A percentile compares a stretch with the other conserved stretches of the same genome.
These are phyloP conservation scores for Clitopilus hobsonii DNA, from an alignment of 768 basidiomycete genomes.

Conservation along the genomic window DNA sequence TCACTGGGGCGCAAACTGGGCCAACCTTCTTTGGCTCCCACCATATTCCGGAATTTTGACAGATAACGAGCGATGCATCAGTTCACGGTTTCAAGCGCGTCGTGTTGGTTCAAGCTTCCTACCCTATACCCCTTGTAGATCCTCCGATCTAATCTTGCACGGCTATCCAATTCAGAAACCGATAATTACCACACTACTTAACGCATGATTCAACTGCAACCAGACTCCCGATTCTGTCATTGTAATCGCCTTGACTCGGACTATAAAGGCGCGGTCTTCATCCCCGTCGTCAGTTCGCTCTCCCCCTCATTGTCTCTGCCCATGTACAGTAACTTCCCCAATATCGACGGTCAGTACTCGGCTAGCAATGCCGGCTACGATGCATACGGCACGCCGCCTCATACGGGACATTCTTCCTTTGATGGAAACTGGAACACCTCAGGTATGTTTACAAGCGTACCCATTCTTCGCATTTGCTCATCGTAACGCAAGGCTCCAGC, in stretches of 20 bases:
- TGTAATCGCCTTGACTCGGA: neutral
- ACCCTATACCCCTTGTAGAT: slow-evolving; percentile 12
- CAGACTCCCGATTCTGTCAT: slow-evolving; percentile 4
- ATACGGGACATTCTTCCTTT: neutral
- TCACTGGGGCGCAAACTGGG: slow-evolving; percentile 7
- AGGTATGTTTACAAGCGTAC: neutral
- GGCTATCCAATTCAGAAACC: slow-evolving; percentile 6
- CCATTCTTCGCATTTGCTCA: neutral
- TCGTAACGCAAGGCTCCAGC: neutral
- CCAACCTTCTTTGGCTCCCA: slow-evolving; percentile 1
- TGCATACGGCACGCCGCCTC: neutral
- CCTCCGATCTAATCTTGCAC: slow-evolving; percentile 14
- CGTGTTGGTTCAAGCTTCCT: neutral
- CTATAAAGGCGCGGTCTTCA: slow-evolving; percentile 1
- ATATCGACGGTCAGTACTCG: slow-evolving; percentile 11
- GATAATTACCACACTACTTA: slow-evolving; percentile 14
- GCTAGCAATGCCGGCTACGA: slow-evolving; percentile 8
- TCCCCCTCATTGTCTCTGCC: slow-evolving; percentile 1
- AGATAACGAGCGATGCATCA: slow-evolving; percentile 6
- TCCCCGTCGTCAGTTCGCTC: slow-evolving; percentile 1
- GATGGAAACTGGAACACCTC: neutral
- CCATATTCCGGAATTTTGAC: slow-evolving; percentile 9
- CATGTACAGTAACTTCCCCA: slow-evolving; percentile 8
- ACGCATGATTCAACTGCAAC: slow-evolving; percentile 11
- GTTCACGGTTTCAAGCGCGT: neutral